A percentile compares a stretch with the other conserved stretches of the same genome.
These are phyloP conservation scores for Linderniella brevidens DNA, from an alignment of 257 asterid genomes.

Conservation along the genomic window DNA sequence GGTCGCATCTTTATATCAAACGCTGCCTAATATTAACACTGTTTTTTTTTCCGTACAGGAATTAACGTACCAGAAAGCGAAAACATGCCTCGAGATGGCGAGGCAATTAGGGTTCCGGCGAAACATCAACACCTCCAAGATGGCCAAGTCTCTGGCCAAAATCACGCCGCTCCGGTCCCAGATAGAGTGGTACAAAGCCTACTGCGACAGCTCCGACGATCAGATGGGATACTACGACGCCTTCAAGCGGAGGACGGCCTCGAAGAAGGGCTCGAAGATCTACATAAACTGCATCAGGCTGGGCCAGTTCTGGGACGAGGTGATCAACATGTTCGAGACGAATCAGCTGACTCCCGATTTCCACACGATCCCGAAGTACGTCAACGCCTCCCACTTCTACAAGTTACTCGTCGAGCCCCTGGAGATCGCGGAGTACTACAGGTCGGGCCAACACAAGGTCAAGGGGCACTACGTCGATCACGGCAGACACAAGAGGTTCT, in stretches of 20 bases:
- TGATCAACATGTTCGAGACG: constrained; percentile 31
- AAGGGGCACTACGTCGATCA: constrained; percentile 45
- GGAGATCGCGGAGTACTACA: constrained; percentile 61
- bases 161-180: constrained; percentile 46
- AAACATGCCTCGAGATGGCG: constrained; percentile 29
- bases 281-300: constrained; percentile 40
- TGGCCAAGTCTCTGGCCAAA: constrained; percentile 32
- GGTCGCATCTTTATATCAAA: too few species aligned
- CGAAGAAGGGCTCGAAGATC: constrained; percentile 29
- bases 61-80: constrained; percentile 24
- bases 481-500: constrained; percentile 52
- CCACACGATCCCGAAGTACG: constrained; percentile 38
- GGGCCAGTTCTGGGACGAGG: constrained; percentile 37
- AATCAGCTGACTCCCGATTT: constrained; percentile 50
- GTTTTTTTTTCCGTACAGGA: constrained; percentile 24
- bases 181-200: constrained; percentile 44
- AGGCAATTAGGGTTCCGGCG: constrained; percentile 40
- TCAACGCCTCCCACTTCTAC: constrained; percentile 47
- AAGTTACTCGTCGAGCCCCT: constrained; percentile 63
- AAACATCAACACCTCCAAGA: constrained; percentile 45
- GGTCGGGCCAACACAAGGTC: constrained; percentile 23
- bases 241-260: constrained; percentile 45
- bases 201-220: constrained; percentile 36
- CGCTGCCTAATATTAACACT: too few species aligned
- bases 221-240: constrained; percentile 56